Evolutionary conservation across 2,329 filamentous ascomycete genomes (phyloP).

Genomic region (Phyllosticta paracitricarpa): DNA sequence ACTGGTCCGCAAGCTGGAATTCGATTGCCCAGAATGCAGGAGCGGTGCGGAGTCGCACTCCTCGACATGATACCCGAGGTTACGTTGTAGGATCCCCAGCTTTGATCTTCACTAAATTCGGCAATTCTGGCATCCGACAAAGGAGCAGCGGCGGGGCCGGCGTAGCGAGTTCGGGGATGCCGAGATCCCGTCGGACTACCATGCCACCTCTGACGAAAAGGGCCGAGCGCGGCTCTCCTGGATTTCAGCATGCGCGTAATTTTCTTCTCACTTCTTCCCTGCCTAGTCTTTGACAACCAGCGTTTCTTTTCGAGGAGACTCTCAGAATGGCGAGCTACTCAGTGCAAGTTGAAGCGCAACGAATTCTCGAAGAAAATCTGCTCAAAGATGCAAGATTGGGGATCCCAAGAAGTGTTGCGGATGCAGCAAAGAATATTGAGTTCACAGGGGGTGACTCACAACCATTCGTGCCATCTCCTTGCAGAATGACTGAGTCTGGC

Average conservation of each 20-base stretch:
- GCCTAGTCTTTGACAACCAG: background rate
- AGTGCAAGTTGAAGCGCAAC: conserved; percentile 1
- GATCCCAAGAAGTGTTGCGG: background rate
- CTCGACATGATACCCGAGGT: background rate
- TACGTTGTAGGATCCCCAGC: background rate
- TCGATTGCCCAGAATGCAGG: background rate
- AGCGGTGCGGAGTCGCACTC: background rate
- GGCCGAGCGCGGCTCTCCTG: background rate
- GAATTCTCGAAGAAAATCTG: conserved; percentile 2
- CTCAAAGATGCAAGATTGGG: background rate
- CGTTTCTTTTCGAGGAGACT: background rate
- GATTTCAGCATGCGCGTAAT: background rate
- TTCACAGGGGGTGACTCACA: conserved; percentile 5
- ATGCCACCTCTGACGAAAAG: background rate
- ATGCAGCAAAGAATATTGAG: conserved; percentile 1
- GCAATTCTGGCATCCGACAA: background rate
- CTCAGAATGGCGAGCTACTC: conserved; percentile 2
- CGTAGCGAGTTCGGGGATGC: background rate
- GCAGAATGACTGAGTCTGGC: conserved; percentile 10
- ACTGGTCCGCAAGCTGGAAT: background rate
- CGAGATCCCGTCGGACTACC: background rate
- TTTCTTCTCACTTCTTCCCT: background rate
- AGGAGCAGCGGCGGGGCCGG: background rate
- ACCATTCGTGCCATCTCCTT: conserved; percentile 7
- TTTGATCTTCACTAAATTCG: background rate